A percentile compares a stretch with the other conserved stretches of the same genome.
These are phyloP conservation scores for Triticum aestivum DNA, from an alignment of 176 grass and related monocot species.

Conservation along the genomic window DNA sequence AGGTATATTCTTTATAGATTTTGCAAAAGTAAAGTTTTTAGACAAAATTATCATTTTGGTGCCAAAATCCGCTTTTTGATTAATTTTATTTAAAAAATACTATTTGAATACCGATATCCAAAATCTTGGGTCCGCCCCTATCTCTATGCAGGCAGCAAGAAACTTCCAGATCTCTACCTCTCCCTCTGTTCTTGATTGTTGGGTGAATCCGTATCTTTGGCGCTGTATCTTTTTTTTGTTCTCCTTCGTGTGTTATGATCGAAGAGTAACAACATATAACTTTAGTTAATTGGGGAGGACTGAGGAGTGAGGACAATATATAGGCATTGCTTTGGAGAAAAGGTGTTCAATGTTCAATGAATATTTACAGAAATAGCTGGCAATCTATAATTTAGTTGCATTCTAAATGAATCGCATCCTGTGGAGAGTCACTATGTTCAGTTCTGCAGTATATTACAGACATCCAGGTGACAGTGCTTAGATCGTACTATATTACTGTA, in stretches of 20 bases:
- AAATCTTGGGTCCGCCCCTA: background rate
- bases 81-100: background rate
- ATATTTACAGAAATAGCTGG: background rate
- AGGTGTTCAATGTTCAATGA: background rate
- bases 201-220: too few species aligned
- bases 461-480: background rate
- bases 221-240: background rate
- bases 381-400: background rate
- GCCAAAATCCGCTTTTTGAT: background rate
- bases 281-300: background rate
- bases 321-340: background rate
- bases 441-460: background rate
- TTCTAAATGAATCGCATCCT: background rate
- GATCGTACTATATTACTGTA: background rate
- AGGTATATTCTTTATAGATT: background rate
- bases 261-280: background rate
- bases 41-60: background rate
- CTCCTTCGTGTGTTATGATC: background rate
- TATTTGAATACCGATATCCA: background rate
- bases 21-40: background rate
- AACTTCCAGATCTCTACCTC: background rate
- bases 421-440: background rate
- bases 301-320: background rate
- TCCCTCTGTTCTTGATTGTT: background rate
- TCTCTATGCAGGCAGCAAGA: background rate